A percentile compares a stretch with the other conserved stretches of the same genome.
These are phyloP conservation scores for Tolypocladium endophyticum DNA, from an alignment of 2,329 filamentous ascomycete genomes.

Conservation along the genomic window DNA sequence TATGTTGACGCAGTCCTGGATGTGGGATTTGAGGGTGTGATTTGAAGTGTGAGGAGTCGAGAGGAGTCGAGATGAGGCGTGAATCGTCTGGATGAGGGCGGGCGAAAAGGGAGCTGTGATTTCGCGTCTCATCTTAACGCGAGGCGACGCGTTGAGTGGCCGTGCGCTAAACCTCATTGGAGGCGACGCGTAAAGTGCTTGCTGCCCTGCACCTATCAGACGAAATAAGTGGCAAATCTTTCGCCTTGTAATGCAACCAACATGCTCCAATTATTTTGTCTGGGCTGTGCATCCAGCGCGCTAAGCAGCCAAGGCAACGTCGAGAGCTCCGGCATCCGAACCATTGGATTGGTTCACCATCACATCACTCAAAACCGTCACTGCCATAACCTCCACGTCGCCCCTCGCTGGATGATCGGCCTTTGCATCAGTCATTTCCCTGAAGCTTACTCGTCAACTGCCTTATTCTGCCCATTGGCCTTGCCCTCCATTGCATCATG, in stretches of 20 bases:
- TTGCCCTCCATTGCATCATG: slow-evolving; percentile 10
- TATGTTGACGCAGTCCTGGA: not conserved
- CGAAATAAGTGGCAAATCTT: not conserved
- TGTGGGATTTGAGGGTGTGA: not conserved
- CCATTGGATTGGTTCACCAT: not conserved
- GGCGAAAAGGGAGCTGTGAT: slow-evolving; percentile 9
- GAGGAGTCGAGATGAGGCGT: slow-evolving; percentile 4
- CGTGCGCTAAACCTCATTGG: slow-evolving; percentile 17
- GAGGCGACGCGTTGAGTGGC: slow-evolving; percentile 34
- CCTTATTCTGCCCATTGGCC: not conserved
- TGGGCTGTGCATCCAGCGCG: not conserved
- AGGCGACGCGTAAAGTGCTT: slow-evolving; percentile 25
- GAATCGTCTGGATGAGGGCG: slow-evolving; percentile 9
- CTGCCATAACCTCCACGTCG: not conserved
- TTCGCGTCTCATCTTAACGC: slow-evolving; percentile 12
- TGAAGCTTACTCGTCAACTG: not conserved
- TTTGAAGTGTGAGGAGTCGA: not conserved
- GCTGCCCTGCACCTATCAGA: not conserved
- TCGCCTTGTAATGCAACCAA: fast-evolving
- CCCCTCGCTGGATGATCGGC: not conserved
- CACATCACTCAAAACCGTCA: not conserved
- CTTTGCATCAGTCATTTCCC: not conserved
- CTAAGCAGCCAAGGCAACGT: not conserved
- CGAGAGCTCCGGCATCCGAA: not conserved
- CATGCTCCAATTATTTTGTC: not conserved